These are phyloP conservation scores for Mycena vulgaris DNA, from an alignment of 768 basidiomycete species.

Conservation along the genomic window DNA sequence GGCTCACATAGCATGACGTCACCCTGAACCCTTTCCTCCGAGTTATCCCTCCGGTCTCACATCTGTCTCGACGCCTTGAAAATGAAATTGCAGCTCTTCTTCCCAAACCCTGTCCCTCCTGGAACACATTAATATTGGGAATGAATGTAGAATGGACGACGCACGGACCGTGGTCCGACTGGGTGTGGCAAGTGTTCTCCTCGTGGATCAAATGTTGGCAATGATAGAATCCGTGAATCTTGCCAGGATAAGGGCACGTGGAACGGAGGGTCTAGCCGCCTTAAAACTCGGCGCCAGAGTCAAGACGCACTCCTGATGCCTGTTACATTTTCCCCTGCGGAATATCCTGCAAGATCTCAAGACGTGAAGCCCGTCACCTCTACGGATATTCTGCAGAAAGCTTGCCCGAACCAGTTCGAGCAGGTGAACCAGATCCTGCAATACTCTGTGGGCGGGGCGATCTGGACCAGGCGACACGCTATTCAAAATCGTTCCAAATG, in stretches of 20 bases:
- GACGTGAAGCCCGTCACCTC: background rate
- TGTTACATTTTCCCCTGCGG: conserved; percentile 7
- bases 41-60: no score
- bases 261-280: background rate
- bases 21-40: no score
- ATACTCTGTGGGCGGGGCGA: conserved; percentile 8
- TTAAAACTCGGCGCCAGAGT: background rate
- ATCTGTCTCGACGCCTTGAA: no score
- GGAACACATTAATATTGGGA: no score
- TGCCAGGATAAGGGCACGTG: background rate
- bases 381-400: background rate
- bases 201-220: conserved; percentile 2
- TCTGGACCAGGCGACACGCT: background rate
- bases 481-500: conserved; percentile 1
- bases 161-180: no score
- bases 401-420: conserved; percentile 10
- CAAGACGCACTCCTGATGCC: background rate
- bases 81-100: no score
- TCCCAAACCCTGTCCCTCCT: no score
- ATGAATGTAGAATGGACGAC: no score
- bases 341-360: background rate
- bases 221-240: background rate
- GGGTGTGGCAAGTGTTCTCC: no score
- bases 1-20: no score
- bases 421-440: conserved; percentile 11